Base-by-base conservation (phyloP, 495 filamentous ascomycete genomes). In the Aspergillus avenaceus region DNA sequence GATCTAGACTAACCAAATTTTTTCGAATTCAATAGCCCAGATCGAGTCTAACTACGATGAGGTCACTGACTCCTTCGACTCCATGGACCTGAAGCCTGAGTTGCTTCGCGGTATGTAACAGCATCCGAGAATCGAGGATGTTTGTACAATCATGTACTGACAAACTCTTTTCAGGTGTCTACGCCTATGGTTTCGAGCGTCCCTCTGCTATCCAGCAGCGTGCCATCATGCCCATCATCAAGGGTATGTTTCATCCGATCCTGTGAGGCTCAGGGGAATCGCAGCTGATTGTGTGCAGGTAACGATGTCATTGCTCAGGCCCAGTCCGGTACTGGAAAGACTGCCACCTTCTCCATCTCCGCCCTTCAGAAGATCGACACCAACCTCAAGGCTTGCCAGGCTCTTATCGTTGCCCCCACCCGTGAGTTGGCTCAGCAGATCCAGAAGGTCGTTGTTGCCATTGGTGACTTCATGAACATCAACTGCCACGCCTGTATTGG, bases 31-130 rank as follows among this genome's bases (percentile, higher is more conserved):
- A 64, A 65, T 75, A 95, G 95, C 88, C 69, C 88, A 91, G 78
- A 97, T 99, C 79, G 93, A 97, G 79, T 96, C 91, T 65, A 99
- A 97, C 88, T 99, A 99, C 77, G 93, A 99, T 83, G 95, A 99
- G 83, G 89, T 92, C 63, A 93, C 91, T 71, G 93, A 99, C 75
- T 95, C 91, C 50, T 98, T 98, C 73, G 93, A 98, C 75, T 81
- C 90, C 54, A 98, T 98, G 93, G 84, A 86, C 75, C 81, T 98
- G 64, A 96, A 95, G 82, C 61, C 87, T 41, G 93, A 98, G 82
- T 84, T 98, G 64, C 87, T 98, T 63, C 91, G 93, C 78, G 93
- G 90, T 93, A 84, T 76, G 85, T 75, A 41, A 60, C 47, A 46
- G 31, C 45, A 34, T 41, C 26, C 22, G n/a, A 0, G 29, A 11